Conservation (phyloP, 2,329 filamentous ascomycete genomes). For the Cordyceps cicadae region DNA sequence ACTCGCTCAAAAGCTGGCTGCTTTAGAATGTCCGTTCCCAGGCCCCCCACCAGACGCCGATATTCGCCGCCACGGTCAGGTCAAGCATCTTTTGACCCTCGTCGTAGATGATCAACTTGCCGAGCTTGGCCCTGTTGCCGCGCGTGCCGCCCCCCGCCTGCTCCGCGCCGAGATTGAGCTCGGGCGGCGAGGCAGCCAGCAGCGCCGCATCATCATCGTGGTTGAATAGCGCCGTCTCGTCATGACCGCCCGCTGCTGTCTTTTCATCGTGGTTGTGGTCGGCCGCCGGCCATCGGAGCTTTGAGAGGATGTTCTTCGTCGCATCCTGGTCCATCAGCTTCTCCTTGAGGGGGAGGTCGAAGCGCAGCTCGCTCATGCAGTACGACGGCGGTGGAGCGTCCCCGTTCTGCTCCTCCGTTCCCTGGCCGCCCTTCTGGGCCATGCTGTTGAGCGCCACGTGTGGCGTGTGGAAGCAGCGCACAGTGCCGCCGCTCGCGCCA, state of each 20-base stretch:
- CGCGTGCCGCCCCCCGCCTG: constrained; percentile 77
- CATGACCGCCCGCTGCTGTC: constrained; percentile 22
- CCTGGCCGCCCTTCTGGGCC: constrained; percentile 23
- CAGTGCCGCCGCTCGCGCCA: constrained; percentile 62
- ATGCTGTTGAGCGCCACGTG: constrained; percentile 32
- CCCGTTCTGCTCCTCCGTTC: constrained; percentile 29
- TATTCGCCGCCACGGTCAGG: constrained; percentile 79
- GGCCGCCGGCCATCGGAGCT: constrained; percentile 29
- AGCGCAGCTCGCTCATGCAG: constrained; percentile 73
- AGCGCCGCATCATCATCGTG: constrained; percentile 31
- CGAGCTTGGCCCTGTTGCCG: constrained; percentile 83
- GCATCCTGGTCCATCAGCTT: constrained; percentile 31
- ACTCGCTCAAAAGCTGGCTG: not conserved
- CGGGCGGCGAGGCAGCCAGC: constrained; percentile 38
- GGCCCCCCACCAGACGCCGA: constrained; percentile 88
- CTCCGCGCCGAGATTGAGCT: constrained; percentile 72
- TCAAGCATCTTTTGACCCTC: constrained; percentile 96
- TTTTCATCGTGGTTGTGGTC: constrained; percentile 34
- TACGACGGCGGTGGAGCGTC: constrained; percentile 29
- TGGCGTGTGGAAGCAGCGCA: constrained; percentile 68
- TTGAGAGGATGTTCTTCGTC: constrained; percentile 32
- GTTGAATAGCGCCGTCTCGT: constrained; percentile 15
- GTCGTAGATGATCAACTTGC: constrained; percentile 82
- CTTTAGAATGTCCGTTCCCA: constrained; percentile 54
- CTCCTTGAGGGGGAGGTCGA: constrained; percentile 85